A percentile compares a stretch with the other conserved stretches of the same genome.
phyloP scores from a whole-genome alignment of 495 filamentous ascomycete genomes.

The Lepidopterella palustris region DNA sequence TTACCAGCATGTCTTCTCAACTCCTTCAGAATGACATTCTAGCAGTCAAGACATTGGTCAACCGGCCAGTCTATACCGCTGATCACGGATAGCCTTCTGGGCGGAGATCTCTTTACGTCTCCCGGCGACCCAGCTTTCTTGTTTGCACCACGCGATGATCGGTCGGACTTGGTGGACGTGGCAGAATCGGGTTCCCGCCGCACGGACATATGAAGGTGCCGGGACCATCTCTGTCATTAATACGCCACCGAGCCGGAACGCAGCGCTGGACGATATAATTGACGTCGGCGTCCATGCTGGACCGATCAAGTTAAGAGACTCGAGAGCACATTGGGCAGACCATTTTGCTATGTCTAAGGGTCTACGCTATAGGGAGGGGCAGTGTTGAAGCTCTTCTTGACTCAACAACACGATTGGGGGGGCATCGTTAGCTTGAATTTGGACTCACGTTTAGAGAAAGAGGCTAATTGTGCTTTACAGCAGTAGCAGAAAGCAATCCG shows the following conservation, averaged over 20 bases:
- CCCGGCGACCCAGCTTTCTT: slow-evolving; percentile 64
- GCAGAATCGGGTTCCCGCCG: slow-evolving; percentile 52
- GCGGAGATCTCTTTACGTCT: slow-evolving; percentile 52
- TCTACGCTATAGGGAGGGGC: too few species aligned
- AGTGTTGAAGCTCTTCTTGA: too few species aligned
- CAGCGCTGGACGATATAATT: slow-evolving; percentile 43
- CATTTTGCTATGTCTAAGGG: slow-evolving; percentile 58
- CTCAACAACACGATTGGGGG: too few species aligned
- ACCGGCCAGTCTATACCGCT: slow-evolving; percentile 24
- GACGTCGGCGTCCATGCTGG: slow-evolving; percentile 41
- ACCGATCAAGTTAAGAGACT: slow-evolving; percentile 39
- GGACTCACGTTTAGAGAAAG: too few species aligned
- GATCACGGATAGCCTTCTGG: slow-evolving; percentile 22
- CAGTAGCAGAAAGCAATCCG: too few species aligned
- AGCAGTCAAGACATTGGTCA: slow-evolving; percentile 24
- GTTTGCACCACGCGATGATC: slow-evolving; percentile 62
- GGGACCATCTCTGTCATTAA: slow-evolving; percentile 56
- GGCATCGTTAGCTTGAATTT: too few species aligned
- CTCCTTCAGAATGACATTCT: slow-evolving; percentile 16
- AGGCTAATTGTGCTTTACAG: too few species aligned
- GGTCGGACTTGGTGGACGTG: slow-evolving; percentile 67
- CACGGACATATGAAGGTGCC: slow-evolving; percentile 40
- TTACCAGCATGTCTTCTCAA: background rate
- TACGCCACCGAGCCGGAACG: slow-evolving; percentile 42
- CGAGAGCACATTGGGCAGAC: slow-evolving; percentile 47